Percentiles rank a stretch among this genome's conserved stretches.
Conservation (phyloP, 345 rosid genomes). For the Triadica sebifera region DNA sequence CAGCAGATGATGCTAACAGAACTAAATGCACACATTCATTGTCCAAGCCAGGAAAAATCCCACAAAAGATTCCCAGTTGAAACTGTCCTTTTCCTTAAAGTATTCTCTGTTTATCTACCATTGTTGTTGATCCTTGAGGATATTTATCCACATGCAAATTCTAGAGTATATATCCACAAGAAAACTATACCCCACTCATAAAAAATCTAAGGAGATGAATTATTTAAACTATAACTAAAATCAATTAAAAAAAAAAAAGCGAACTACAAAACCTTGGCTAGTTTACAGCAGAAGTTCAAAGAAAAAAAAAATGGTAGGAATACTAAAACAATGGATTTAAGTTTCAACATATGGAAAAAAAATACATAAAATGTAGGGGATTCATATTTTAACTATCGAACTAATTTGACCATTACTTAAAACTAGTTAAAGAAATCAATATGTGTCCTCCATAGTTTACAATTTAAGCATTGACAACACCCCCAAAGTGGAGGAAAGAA, state of each 20-base stretch:
- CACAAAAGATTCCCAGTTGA: constrained; percentile 3
- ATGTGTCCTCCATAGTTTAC: not conserved
- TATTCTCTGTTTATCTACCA: not conserved
- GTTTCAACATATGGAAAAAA: not conserved
- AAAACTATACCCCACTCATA: not conserved
- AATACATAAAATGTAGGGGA: not conserved
- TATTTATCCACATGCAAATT: not conserved
- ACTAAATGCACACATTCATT: not conserved
- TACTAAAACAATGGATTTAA: not conserved
- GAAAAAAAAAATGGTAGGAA: not conserved
- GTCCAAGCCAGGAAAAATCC: not conserved
- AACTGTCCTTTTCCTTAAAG: not conserved
- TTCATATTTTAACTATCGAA: not conserved
- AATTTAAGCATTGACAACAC: not conserved
- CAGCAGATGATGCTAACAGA: not conserved
- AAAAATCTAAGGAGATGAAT: not conserved
- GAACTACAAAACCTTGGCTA: constrained; percentile 5
- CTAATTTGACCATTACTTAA: not conserved
- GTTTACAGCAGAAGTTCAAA: not conserved
- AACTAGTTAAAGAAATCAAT: not conserved
- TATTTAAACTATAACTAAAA: not conserved
- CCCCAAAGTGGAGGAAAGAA: not conserved
- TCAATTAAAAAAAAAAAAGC: not conserved
- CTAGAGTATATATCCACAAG: not conserved
- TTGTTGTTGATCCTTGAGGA: not conserved